These are phyloP conservation scores for Phaeosphaeria sp. DNA, from an alignment of 2,329 filamentous ascomycete species.

Conservation along the genomic window DNA sequence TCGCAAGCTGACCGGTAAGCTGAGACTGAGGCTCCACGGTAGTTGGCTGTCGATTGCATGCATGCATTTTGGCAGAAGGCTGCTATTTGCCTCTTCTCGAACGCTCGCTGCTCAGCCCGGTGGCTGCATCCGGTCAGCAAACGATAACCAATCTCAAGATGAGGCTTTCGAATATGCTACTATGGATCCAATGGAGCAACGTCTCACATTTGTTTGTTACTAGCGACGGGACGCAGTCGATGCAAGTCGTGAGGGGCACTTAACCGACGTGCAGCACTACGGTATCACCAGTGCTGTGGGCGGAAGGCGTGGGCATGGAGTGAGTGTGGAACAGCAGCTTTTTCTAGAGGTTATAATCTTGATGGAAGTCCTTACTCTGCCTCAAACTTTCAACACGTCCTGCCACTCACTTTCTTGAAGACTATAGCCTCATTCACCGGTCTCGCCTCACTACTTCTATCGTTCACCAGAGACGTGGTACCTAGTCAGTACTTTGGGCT, in stretches of 20 bases:
- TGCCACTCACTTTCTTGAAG: conserved; percentile 10
- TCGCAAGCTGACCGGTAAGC: conserved; percentile 23
- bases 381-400: conserved; percentile 10
- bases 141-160: conserved; percentile 14
- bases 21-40: conserved; percentile 15
- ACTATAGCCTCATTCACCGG: neutral
- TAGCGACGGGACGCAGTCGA: conserved; percentile 6
- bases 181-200: conserved; percentile 15
- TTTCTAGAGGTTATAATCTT: conserved; percentile 19
- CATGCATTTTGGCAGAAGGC: conserved; percentile 1
- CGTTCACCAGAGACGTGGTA: neutral
- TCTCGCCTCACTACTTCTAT: conserved; percentile 1
- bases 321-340: conserved; percentile 9
- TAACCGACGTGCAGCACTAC: conserved; percentile 15
- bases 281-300: conserved; percentile 15
- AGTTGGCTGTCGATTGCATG: conserved; percentile 1
- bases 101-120: conserved; percentile 14
- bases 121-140: conserved; percentile 33
- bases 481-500: neutral
- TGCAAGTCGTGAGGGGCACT: conserved; percentile 11
- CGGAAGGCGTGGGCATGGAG: conserved; percentile 6
- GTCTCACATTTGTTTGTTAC: conserved; percentile 8
- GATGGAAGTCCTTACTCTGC: conserved; percentile 17
- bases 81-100: conserved; percentile 21
- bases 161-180: conserved; percentile 20